Evolutionary conservation across 805 yeast genomes (phyloP), one percentile per base, ranked within the genome.

Genomic region (Komagataella ulmi): DNA sequence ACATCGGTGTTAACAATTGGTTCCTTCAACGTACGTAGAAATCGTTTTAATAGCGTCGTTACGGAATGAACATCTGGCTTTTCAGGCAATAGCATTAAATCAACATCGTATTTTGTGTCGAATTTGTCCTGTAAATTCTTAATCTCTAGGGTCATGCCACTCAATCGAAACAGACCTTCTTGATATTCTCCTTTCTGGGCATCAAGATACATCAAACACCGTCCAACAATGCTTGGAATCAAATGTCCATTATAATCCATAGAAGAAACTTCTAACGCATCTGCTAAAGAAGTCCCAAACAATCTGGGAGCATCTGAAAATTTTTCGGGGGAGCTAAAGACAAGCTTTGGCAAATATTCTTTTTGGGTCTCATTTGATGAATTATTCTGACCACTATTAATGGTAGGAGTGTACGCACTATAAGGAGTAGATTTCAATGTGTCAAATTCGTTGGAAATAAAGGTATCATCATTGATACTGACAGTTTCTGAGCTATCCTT

Each of bases 101-200:
- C 88, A 47, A 86, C 70, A 62, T 90, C 97, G 53, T 76, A 75
- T 4, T 75, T 72, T 10, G 63, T 71, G 61, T 89, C 87, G 69
- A 85, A 91, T 48, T 68, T 72, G 48, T 79, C 86, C 59, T 83
- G 86, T 53, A 87, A 72, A 45, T 72, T 77, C 56, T 82, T 79
- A 45, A 87, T 88, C 50, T 83, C 74, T 1, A 88, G 76, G 52
- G 89, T 85, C 44, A 95, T 87, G 3, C 98, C 98, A 65, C 90
- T 87, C 53, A 89, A 70, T 55, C 99, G 74, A 70, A 93, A 93
- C 2, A 91, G 78, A 8, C 99, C 99, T 60, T 89, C 96, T 64
- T 88, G 93, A 55, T 77, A 77, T n/a, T 83, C 71, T 0, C 95
- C 96, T 19, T 83, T 80, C 23, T 81, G 76, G 44, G 71, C 74